Conservation (phyloP, 2,329 filamentous ascomycete genomes). For the Metarhizium humberi region DNA sequence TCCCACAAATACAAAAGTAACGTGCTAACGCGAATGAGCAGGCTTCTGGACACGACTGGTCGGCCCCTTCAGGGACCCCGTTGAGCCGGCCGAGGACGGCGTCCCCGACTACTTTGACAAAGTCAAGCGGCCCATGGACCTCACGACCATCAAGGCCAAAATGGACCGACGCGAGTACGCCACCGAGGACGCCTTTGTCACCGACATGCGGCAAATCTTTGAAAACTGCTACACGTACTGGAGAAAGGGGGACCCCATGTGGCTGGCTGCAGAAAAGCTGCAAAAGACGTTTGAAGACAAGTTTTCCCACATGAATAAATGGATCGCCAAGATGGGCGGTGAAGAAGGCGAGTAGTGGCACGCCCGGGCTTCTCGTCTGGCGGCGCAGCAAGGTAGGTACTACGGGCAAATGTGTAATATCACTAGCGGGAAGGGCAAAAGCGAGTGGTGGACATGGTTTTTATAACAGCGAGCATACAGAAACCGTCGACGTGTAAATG, state of each 20-base stretch:
- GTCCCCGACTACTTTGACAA: slow-evolving; percentile 54
- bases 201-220: slow-evolving; percentile 53
- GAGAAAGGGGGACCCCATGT: slow-evolving; percentile 45
- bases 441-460: background rate
- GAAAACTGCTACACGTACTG: slow-evolving; percentile 57
- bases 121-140: slow-evolving; percentile 53
- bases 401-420: no score
- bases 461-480: background rate
- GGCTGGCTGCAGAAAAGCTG: slow-evolving; percentile 44
- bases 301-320: slow-evolving; percentile 49
- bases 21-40: slow-evolving; percentile 13
- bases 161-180: slow-evolving; percentile 46
- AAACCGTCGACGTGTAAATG: background rate
- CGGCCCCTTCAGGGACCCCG: slow-evolving; percentile 50
- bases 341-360: slow-evolving; percentile 20
- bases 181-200: slow-evolving; percentile 42
- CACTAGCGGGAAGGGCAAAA: no score
- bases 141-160: slow-evolving; percentile 50
- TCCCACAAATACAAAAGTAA: background rate
- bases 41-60: slow-evolving; percentile 60
- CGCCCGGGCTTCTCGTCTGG: background rate
- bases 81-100: slow-evolving; percentile 45
- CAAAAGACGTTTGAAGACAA: slow-evolving; percentile 52
- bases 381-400: no score
- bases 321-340: slow-evolving; percentile 43